Conservation (phyloP, 495 filamentous ascomycete species). For the Aspergillus leporis region DNA sequence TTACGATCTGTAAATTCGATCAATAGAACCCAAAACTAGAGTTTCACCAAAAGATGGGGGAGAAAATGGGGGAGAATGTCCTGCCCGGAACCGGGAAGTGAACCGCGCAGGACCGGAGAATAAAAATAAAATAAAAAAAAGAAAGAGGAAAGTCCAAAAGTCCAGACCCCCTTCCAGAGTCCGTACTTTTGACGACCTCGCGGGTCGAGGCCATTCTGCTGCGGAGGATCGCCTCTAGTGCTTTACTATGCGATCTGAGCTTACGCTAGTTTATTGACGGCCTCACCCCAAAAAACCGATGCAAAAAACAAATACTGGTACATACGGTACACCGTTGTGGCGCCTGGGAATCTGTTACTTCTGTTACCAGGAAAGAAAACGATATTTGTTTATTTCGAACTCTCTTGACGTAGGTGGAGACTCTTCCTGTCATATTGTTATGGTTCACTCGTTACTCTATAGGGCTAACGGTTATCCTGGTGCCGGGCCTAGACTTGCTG, state of each 20-base stretch:
- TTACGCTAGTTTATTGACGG: conserved; percentile 17
- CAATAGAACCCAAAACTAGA: background rate
- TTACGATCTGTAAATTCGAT: conserved; percentile 10
- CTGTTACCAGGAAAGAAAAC: background rate
- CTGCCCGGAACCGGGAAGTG: conserved; percentile 1
- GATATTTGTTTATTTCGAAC: background rate
- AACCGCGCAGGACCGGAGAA: too few relatives aligned
- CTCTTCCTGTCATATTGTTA: background rate
- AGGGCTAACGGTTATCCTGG: background rate
- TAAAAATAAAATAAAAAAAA: conserved; percentile 8
- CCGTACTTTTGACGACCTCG: conserved; percentile 8
- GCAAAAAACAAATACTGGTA: background rate
- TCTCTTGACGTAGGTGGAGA: background rate
- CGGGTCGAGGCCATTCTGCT: background rate
- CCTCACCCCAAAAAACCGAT: conserved; percentile 1
- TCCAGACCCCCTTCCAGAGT: background rate
- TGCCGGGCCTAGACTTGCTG: background rate
- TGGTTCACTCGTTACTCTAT: background rate
- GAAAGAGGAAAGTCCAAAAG: conserved; percentile 2
- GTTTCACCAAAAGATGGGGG: background rate
- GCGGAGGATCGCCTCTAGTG: conserved; percentile 13
- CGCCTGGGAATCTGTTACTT: background rate
- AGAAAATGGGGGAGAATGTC: too few relatives aligned
- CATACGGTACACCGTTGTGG: conserved; percentile 2
- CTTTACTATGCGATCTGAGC: conserved; percentile 10